A percentile compares a stretch with the other conserved stretches of the same genome.
phyloP scores from a whole-genome alignment of 2,329 filamentous ascomycete genomes.

The Kalmusia sp. region DNA sequence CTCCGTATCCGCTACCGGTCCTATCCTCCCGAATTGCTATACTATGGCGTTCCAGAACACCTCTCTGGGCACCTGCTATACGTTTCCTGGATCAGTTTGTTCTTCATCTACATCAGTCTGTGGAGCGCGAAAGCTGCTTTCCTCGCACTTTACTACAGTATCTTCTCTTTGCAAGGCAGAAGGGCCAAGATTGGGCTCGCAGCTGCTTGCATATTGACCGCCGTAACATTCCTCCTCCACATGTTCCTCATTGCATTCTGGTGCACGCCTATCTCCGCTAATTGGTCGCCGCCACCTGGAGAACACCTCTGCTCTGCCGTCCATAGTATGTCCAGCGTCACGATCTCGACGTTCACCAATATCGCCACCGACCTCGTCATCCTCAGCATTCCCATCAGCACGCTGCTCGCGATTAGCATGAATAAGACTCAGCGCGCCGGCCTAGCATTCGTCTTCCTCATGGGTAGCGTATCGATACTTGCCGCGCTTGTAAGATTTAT shows the following conservation, averaged over 20 bases:
- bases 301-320: conserved; percentile 31
- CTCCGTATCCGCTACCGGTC: conserved; percentile 32
- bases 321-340: conserved; percentile 32
- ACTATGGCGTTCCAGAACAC: conserved; percentile 31
- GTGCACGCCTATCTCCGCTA: conserved; percentile 30
- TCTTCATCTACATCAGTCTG: conserved; percentile 41
- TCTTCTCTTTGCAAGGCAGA: conserved; percentile 32
- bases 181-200: conserved; percentile 22
- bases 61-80: conserved; percentile 37
- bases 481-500: conserved; percentile 37
- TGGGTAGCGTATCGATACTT: conserved; percentile 34
- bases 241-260: conserved; percentile 39
- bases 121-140: conserved; percentile 39
- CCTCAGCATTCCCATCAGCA: conserved; percentile 33
- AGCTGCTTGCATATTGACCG: conserved; percentile 28
- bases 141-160: conserved; percentile 39
- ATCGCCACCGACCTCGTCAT: conserved; percentile 37
- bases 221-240: conserved; percentile 35
- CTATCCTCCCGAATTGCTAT: conserved; percentile 17
- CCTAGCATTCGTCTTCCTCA: conserved; percentile 34
- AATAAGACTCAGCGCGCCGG: conserved; percentile 27
- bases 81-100: conserved; percentile 39
- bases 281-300: conserved; percentile 29
- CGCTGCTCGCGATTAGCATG: conserved; percentile 25
- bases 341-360: conserved; percentile 37